phyloP scores from a whole-genome alignment of 2,329 filamentous ascomycete species.

The Aspergillus ruber region DNA sequence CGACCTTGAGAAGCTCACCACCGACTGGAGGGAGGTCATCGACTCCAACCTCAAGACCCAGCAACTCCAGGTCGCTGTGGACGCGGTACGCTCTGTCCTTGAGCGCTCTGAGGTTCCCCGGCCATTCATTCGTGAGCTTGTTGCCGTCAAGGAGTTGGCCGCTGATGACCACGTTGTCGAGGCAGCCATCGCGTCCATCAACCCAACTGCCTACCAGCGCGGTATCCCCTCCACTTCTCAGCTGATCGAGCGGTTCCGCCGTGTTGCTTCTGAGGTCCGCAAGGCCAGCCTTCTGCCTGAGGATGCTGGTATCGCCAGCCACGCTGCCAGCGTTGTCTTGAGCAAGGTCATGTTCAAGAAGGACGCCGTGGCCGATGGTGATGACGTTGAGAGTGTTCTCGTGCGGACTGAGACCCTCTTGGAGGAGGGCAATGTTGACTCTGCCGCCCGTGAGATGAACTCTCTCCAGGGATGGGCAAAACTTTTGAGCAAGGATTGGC shows the following conservation, averaged over 20 bases:
- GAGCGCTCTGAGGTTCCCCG: slow-evolving; percentile 66
- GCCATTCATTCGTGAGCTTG: slow-evolving; percentile 87
- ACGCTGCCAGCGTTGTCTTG: slow-evolving; percentile 81
- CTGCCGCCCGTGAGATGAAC: slow-evolving; percentile 92
- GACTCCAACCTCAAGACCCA: slow-evolving; percentile 89
- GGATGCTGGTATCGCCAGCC: slow-evolving; percentile 87
- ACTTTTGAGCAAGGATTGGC: slow-evolving; percentile 89
- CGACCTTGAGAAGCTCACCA: slow-evolving; percentile 80
- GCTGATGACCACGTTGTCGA: slow-evolving; percentile 77
- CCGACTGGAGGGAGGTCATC: slow-evolving; percentile 83
- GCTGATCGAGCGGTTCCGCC: slow-evolving; percentile 91
- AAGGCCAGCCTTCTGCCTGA: slow-evolving; percentile 91
- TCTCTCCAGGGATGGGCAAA: slow-evolving; percentile 88
- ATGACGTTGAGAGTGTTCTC: slow-evolving; percentile 90
- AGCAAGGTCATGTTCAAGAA: slow-evolving; percentile 97
- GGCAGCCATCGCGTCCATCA: slow-evolving; percentile 93
- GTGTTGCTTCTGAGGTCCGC: slow-evolving; percentile 83
- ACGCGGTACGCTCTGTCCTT: slow-evolving; percentile 80
- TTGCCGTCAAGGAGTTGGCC: slow-evolving; percentile 89
- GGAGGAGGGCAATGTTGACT: slow-evolving; percentile 88
- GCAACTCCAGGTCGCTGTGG: slow-evolving; percentile 90
- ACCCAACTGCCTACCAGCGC: slow-evolving; percentile 85
- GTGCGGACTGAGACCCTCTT: slow-evolving; percentile 82
- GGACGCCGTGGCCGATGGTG: slow-evolving; percentile 70
- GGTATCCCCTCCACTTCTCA: slow-evolving; percentile 78